Base-by-base conservation (phyloP, 208 protist species). In the Jaenimonas drosophilae region DNA sequence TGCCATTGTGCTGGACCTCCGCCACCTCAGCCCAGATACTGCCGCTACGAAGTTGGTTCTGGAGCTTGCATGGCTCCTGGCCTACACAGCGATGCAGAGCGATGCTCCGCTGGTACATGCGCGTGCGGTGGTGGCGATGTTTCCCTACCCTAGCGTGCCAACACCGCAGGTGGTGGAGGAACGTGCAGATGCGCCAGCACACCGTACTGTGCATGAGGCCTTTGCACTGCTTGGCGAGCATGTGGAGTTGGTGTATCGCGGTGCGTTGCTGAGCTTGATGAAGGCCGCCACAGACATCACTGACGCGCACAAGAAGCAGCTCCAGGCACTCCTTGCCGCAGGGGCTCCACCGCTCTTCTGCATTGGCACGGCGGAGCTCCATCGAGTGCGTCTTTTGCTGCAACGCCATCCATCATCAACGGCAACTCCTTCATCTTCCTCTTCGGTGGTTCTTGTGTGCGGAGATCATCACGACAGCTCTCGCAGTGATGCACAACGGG, bases 161-260 rank as follows among this genome's bases (percentile, higher is more conserved):
- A 54, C 37, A 11, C 21, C 25, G 9, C 38, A 34, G 31, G 11
- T 34, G 31, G 14, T 14, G 31, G 14, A 14, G 31, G 31, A 9
- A 16, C 31, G 16, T 7, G 11, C 11, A n/a, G 11, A 16, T 34
- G 11, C 9, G 9, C 31, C 9, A 34, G 31, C 9, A 34, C 21
- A 31, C 1, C 48, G 29, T 32, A n/a, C n/a, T n/a, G n/a, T n/a
- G n/a, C n/a, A n/a, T n/a, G n/a, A n/a, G n/a, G n/a, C n/a, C n/a
- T n/a, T n/a, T n/a, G n/a, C n/a, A n/a, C n/a, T 87, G 47, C 42
- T 87, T 19, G 72, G 65, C 23, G 54, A 87, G 55, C 73, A 87
- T 55, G 27, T 87, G 17, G 29, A 54, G 0, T 44, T 69, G 11
- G 34, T 82, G 4, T 41, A 46, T 5, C 34, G 46, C 2, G 61